Conservation (phyloP, 2,329 filamentous ascomycete species). For the Alternaria brassicae region DNA sequence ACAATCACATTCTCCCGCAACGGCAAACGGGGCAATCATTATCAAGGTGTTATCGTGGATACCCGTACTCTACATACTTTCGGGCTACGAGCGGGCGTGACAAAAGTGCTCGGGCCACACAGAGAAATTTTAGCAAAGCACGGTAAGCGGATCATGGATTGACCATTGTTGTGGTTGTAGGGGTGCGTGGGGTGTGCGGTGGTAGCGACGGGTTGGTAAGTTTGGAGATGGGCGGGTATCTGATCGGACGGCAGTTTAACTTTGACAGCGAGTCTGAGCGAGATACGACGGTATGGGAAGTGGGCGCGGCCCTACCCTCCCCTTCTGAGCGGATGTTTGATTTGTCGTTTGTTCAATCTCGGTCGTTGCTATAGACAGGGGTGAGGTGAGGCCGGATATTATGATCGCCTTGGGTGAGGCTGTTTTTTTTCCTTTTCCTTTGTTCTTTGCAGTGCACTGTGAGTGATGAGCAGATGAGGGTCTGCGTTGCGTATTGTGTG, state of each 20-base stretch:
- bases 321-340: background rate
- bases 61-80: no score
- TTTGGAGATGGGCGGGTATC: conserved; percentile 1
- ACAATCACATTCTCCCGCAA: background rate
- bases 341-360: background rate
- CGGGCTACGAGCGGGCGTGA: no score
- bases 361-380: background rate
- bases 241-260: conserved; percentile 2
- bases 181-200: no score
- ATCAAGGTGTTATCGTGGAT: no score
- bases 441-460: no score
- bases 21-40: no score
- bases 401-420: conserved; percentile 1
- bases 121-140: background rate
- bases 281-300: no score
- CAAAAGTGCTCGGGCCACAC: background rate
- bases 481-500: background rate
- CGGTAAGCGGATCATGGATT: background rate
- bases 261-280: background rate
- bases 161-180: background rate
- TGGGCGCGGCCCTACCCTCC: background rate
- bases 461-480: background rate
- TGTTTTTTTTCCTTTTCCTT: no score
- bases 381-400: conserved; percentile 1
- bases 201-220: background rate